Conservation (phyloP, 2,329 filamentous ascomycete genomes). For the Beauveria australis region DNA sequence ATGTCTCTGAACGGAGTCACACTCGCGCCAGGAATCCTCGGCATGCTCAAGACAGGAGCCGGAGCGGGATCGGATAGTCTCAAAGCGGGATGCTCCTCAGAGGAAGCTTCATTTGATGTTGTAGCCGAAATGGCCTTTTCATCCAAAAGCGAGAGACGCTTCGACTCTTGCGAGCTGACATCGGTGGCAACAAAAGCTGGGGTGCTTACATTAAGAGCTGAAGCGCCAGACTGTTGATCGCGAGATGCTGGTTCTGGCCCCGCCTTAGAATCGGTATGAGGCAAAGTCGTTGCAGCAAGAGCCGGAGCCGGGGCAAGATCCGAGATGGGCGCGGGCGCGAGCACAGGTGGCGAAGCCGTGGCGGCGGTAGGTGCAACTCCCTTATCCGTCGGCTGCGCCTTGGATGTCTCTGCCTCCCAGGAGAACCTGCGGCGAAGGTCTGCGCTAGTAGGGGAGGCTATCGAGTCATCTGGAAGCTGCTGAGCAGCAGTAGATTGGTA, state of each 20-base stretch:
- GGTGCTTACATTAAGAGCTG: not conserved
- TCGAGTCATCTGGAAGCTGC: not conserved
- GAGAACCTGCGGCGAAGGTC: conserved; percentile 26
- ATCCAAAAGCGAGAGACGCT: conserved; percentile 33
- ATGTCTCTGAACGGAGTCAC: conserved; percentile 61
- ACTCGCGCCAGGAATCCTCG: not conserved
- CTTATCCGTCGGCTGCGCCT: not conserved
- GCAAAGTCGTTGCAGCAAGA: not conserved
- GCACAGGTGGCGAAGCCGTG: not conserved
- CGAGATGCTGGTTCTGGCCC: conserved; percentile 3
- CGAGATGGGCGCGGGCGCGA: not conserved
- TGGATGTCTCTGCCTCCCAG: conserved; percentile 24
- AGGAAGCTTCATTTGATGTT: conserved; percentile 26
- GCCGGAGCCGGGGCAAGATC: not conserved
- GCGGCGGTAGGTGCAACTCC: not conserved
- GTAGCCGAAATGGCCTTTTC: conserved; percentile 33
- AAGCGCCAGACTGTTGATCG: not conserved
- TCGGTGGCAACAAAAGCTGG: not conserved
- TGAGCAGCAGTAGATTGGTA: not conserved
- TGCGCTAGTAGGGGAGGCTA: not conserved
- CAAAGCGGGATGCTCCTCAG: conserved; percentile 30
- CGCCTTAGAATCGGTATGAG: not conserved
- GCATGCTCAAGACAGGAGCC: conserved; percentile 8
- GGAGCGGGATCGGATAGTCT: conserved; percentile 15
- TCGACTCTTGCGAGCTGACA: conserved; percentile 14